A percentile compares a stretch with the other conserved stretches of the same genome.
These are phyloP conservation scores for Fusarium irregulare DNA, from an alignment of 2,329 filamentous ascomycete species.

Conservation along the genomic window DNA sequence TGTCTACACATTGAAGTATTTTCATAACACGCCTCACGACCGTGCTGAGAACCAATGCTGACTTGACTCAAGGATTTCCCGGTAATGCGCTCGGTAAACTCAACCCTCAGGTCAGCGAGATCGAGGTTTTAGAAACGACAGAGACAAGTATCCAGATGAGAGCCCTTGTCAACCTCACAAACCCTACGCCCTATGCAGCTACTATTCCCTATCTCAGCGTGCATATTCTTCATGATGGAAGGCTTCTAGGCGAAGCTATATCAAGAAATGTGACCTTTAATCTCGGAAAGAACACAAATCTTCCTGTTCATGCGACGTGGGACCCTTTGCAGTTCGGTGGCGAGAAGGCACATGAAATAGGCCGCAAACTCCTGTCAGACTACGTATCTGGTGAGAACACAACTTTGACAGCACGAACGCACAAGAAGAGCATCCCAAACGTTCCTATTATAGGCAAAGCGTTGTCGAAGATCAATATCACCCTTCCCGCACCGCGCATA, in stretches of 20 bases:
- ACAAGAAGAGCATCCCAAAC: slow-evolving; percentile 77
- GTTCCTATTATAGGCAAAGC: slow-evolving; percentile 78
- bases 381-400: slow-evolving; percentile 92
- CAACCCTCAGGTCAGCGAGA: slow-evolving; percentile 73
- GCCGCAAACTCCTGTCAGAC: slow-evolving; percentile 80
- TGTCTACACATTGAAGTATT: slow-evolving; percentile 47
- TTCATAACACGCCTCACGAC: slow-evolving; percentile 44
- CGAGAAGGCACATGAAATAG: slow-evolving; percentile 68
- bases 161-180: slow-evolving; percentile 84
- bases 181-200: slow-evolving; percentile 89
- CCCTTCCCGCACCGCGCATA: slow-evolving; percentile 77
- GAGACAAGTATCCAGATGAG: slow-evolving; percentile 76
- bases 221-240: slow-evolving; percentile 78
- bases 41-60: slow-evolving; percentile 46
- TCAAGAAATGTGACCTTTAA: slow-evolving; percentile 71
- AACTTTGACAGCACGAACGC: slow-evolving; percentile 77
- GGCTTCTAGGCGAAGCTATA: slow-evolving; percentile 79
- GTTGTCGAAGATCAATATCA: slow-evolving; percentile 77
- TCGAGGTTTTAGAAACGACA: slow-evolving; percentile 79
- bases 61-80: slow-evolving; percentile 65
- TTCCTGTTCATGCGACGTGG: slow-evolving; percentile 78
- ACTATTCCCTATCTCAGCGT: slow-evolving; percentile 83
- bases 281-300: slow-evolving; percentile 77
- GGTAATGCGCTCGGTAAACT: slow-evolving; percentile 61
- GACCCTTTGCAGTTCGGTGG: slow-evolving; percentile 74